Base-by-base conservation (phyloP, 2,329 filamentous ascomycete genomes). In the Colletotrichum kahawae region DNA sequence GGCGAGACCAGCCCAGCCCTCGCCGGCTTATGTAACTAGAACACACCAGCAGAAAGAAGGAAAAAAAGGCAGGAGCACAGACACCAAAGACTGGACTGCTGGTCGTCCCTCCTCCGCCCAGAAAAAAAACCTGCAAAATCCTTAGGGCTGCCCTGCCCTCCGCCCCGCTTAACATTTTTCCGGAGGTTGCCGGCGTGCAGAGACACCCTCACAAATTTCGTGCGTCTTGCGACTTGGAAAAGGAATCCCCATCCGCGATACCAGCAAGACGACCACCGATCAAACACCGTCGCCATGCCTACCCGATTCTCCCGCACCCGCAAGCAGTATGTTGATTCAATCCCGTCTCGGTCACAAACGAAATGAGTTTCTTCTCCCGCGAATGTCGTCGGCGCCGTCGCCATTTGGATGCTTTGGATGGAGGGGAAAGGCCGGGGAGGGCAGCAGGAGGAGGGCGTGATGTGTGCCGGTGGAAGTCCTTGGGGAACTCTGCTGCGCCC, bases 301-400 rank as follows among this genome's bases (percentile, higher is more conserved):
- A 94, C 93, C 87, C 90, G 92, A 87, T 90, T 92, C 81, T 91
- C 90, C 84, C 93, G 94, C 89, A 95, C 93, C 87, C 90, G 93
- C 88, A 95, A 94, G 91, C 93, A 93, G 92, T 93, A 92, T 82
- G 92, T 92, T 81, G 43, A 51, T 76, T 76, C 69, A 78, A 75
- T 65, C 31, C 71, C 48, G 64, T 59, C n/a, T 63, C 31, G 54
- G 56, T 59, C n/a, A 38, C 33, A 36, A 60, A 57, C 54, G 54
- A 27, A 31, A 60, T 60, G 68, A 60, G 64, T 21, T 51, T 51
- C 36, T 72, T 77, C 67, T 71, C 64, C 69, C 76, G 76, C 63
- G 75, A 77, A 75, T 75, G 72, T 71, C 74, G 76, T 71, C 56
- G 76, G 70, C 76, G 74, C 54, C 56, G 75, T 69, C 76, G 74